phyloP scores from a whole-genome alignment of 1,284 basidiomycete genomes.

The Athelia sp. region DNA sequence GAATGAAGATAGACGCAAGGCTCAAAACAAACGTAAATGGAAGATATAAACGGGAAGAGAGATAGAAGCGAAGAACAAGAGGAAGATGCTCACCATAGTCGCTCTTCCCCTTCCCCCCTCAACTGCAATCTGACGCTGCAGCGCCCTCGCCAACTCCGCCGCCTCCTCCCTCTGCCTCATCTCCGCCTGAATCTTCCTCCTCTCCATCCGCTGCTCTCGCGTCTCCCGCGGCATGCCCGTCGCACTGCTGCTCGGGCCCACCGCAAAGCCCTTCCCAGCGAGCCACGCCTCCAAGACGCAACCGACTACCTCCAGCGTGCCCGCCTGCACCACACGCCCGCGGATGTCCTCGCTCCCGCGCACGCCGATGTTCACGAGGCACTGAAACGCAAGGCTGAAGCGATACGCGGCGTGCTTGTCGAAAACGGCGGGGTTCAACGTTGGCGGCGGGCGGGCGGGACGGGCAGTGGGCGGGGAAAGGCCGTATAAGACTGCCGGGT shows the following conservation, averaged over 20 bases:
- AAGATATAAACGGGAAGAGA: too few species aligned
- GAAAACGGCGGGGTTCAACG: conserved; percentile 62
- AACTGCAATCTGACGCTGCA: conserved; percentile 44
- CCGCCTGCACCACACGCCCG: conserved; percentile 92
- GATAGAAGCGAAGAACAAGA: too few species aligned
- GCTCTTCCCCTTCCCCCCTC: background rate
- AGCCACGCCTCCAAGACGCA: conserved; percentile 94
- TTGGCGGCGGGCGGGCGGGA: conserved; percentile 47
- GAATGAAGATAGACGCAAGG: too few species aligned
- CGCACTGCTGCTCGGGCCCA: conserved; percentile 62
- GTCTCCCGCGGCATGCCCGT: conserved; percentile 63
- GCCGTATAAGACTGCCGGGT: conserved; percentile 68
- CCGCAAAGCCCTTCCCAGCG: conserved; percentile 75
- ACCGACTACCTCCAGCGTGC: conserved; percentile 91
- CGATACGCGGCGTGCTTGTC: conserved; percentile 84
- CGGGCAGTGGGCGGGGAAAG: conserved; percentile 57
- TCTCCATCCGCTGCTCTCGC: conserved; percentile 61
- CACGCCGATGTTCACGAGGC: conserved; percentile 96
- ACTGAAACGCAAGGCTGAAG: conserved; percentile 93
- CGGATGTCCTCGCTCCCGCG: conserved; percentile 92
- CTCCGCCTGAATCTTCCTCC: conserved; percentile 49
- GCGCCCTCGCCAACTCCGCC: conserved; percentile 48
- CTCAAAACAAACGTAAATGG: too few species aligned
- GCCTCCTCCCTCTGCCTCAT: conserved; percentile 56
- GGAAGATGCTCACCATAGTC: background rate